Evolutionary conservation across 2,329 filamentous ascomycete species (phyloP), one percentile per base, ranked within the genome.

Genomic region (Fusarium praegraminearum): DNA sequence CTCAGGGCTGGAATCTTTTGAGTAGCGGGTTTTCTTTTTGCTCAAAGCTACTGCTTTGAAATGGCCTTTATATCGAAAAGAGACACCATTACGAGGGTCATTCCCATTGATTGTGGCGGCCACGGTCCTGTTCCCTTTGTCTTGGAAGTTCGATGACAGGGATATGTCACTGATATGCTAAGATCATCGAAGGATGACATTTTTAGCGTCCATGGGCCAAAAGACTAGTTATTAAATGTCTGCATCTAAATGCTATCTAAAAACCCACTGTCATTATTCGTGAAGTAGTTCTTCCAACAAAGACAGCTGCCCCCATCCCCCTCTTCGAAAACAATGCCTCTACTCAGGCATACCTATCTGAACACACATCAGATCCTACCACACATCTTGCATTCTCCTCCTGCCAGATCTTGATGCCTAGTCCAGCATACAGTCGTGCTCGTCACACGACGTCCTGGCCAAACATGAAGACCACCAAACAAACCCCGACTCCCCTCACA

Each of bases 361-460:
- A 24, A 32, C 52, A 67, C 22, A 7, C 38, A 51, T 46, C n/a
- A 51, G 49, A 40, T 57, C 32, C 44, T 41, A 55, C 44, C 44
- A 28, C 52, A 47, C 13, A 52, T 65, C 67, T 64, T 71, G 67
- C 63, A 61, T 70, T 26, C 20, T 32, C 26, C n/a, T 32, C 44
- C 55, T 70, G 67, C 58, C 33, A 57, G 63, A 70, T 71, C 55
- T 67, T 30, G 40, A 38, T 38, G 26, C 52, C 50, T 12, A 59
- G 58, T 22, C 16, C 22, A 16, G 22, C 33, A 22, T 41, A 32
- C 20, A 64, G 49, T 43, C 36, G 45, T 45, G 45, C 22, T 38
- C 2, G 51, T 67, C 35, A 32, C 66, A 67, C 67, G 15, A 26
- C 46, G 26, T 58, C 20, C 22, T 41, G 18, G 24, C 22, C 30